Evolutionary conservation across 495 filamentous ascomycete species (phyloP).

Genomic region (Talaromyces stipitatus): DNA sequence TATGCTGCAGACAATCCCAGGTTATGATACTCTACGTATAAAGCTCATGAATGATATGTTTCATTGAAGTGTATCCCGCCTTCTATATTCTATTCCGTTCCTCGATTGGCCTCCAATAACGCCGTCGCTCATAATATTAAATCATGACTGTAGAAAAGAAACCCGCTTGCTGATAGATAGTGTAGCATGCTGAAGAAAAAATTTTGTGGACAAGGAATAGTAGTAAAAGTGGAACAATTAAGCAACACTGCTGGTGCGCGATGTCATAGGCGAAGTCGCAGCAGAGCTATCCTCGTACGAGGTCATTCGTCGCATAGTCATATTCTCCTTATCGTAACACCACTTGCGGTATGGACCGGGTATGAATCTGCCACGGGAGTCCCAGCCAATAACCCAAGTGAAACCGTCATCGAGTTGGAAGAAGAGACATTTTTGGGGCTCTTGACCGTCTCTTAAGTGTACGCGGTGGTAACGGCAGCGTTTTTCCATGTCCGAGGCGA

Average conservation of each 20-base stretch:
- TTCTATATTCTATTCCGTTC: neutral
- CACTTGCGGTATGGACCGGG: slow-evolving; percentile 39
- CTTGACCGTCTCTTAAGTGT: slow-evolving; percentile 23
- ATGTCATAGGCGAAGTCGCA: slow-evolving; percentile 30
- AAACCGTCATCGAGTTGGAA: slow-evolving; percentile 36
- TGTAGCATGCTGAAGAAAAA: neutral
- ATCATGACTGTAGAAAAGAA: neutral
- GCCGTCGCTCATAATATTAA: slow-evolving; percentile 1
- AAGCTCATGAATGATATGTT: neutral
- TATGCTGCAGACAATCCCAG: slow-evolving; percentile 16
- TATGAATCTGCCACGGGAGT: slow-evolving; percentile 34
- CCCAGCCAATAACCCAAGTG: slow-evolving; percentile 40
- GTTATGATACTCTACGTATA: neutral
- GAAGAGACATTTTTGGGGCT: slow-evolving; percentile 31
- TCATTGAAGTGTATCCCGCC: neutral
- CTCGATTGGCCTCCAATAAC: neutral
- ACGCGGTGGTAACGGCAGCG: slow-evolving; percentile 36
- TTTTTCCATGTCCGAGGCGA: slow-evolving; percentile 35
- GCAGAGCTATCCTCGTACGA: slow-evolving; percentile 15
- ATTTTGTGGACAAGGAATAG: neutral
- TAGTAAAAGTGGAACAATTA: neutral
- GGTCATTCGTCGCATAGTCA: slow-evolving; percentile 31
- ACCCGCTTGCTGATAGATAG: neutral
- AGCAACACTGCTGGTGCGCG: slow-evolving; percentile 31
- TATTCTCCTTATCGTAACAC: slow-evolving; percentile 30